Evolutionary conservation across 352 stramenopile species (phyloP), one percentile per base, ranked within the genome.

Genomic region (Phytophthora nicotianae): DNA sequence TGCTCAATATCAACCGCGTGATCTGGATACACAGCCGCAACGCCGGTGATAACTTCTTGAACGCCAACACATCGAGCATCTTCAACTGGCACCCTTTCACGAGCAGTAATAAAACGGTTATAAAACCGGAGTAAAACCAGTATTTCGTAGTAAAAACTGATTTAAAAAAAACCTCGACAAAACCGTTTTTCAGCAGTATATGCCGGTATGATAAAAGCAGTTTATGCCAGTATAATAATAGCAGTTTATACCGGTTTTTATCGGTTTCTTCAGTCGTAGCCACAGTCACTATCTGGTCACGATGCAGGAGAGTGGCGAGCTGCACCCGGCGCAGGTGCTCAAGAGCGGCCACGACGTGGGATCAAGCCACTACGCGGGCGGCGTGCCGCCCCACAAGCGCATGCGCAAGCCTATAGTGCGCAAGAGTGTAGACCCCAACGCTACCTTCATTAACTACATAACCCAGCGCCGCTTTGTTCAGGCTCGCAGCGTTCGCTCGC

Each of bases 391-490:
- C 2, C 82, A 91, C 70, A 93, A 93, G 68, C 86, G 86, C 33
- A 88, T 90, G 77, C 83, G 86, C 48, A 95, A 95, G 75, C 86
- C 84, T 38, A 95, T 95, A 54, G 84, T 95, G 51, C 81, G 86
- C 52, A 95, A 95, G 72, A 91, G 79, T 50, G 86, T 95, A 29
- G 86, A 95, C 61, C 86, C 86, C 24, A 93, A 93, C 70, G 75
- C 84, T 20, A 93, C 86, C 48, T 93, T 95, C 70, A 91, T 95
- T 60, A 81, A 78, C 52, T 93, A 85, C 63, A 61, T 95, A 47
- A 86, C 79, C 50, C 76, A 91, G 56, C 83, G 84, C 51, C 81
- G 81, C 62, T 95, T 95, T 45, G 74, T 81, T 33, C 56, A 72
- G 19, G 79, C 74, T 40, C 73, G 75, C 19, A 74, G 70, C 19